These are phyloP conservation scores for Aspergillus avenaceus DNA, from an alignment of 495 filamentous ascomycete genomes.

Conservation along the genomic window DNA sequence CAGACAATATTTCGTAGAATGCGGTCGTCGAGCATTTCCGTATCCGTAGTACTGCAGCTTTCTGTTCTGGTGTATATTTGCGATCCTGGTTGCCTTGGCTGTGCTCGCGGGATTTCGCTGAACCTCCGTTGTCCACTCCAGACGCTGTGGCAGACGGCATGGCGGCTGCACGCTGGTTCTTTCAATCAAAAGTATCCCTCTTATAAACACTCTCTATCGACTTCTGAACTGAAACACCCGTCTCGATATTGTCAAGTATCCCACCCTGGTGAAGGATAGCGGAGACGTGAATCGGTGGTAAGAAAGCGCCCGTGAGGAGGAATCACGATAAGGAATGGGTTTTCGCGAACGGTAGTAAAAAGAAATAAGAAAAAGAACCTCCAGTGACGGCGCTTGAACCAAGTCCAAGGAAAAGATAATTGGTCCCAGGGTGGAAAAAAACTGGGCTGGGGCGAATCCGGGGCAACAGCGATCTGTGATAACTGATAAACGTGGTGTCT, in stretches of 20 bases:
- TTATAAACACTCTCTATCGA: neutral
- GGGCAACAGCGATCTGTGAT: constrained; percentile 6
- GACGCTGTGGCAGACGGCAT: constrained; percentile 80
- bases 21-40: constrained; percentile 76
- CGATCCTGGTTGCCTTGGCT: constrained; percentile 92
- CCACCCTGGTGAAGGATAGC: neutral
- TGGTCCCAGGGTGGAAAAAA: neutral
- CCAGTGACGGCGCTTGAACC: neutral
- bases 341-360: too few relatives aligned
- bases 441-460: constrained; percentile 2
- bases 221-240: neutral
- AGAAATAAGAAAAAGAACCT: too few relatives aligned
- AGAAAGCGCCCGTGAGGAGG: neutral
- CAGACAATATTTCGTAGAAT: constrained; percentile 88
- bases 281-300: neutral
- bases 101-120: constrained; percentile 73
- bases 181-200: neutral
- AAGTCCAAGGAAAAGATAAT: constrained; percentile 4
- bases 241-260: neutral
- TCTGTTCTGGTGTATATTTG: constrained; percentile 85
- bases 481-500: constrained; percentile 30
- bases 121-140: constrained; percentile 60
- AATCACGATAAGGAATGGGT: neutral
- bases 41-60: constrained; percentile 82
- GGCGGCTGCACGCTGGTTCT: constrained; percentile 14